Base-by-base conservation (phyloP, 1,284 basidiomycete species). In the Xerocomus nothofagi region DNA sequence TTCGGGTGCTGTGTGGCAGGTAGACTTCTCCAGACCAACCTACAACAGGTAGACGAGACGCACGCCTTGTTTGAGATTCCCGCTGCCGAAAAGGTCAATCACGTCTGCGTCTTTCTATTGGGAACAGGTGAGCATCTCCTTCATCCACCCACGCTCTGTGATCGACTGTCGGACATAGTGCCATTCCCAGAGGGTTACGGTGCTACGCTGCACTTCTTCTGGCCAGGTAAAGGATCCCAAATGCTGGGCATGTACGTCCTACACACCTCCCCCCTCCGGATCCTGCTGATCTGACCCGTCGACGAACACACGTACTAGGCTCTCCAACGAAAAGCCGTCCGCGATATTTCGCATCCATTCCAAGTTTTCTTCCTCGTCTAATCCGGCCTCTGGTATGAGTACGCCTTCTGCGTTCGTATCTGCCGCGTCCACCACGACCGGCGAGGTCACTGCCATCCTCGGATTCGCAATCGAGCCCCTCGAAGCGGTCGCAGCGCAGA, bases 281-380 rank as follows among this genome's bases (percentile, higher is more conserved):
- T 7, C 15, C 12, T 21, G 12, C 11, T 40, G 20, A 55, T 29
- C 26, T 32, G 18, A 31, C 38, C 3, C 17, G 11, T 40, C 30
- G 26, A 24, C 23, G 9, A 39, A 29, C 1, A 34, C n/a, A n/a
- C n/a, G n/a, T n/a, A n/a, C n/a, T 57, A 94, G 92, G 76, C 76
- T 97, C 31, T 93, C 92, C 3, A 94, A 94, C 66, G 84, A 88
- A 18, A 95, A 95, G 64, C 93, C 93, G 0, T 94, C 91, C 2
- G 87, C 92, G 1, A 93, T 97, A 61, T 96, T 94, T 73, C 87
- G 91, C 15, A 77, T 96, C 15, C 81, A 87, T 9, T 84, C 79
- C 43, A 82, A 77, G 39, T 87, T 82, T 68, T 72, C 75, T n/a
- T 66, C 79, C 9, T 64, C 72, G 50, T 73, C 75, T 18, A 67